phyloP scores from a whole-genome alignment of 306 rosid species.

The Casuarina equisetifolia region DNA sequence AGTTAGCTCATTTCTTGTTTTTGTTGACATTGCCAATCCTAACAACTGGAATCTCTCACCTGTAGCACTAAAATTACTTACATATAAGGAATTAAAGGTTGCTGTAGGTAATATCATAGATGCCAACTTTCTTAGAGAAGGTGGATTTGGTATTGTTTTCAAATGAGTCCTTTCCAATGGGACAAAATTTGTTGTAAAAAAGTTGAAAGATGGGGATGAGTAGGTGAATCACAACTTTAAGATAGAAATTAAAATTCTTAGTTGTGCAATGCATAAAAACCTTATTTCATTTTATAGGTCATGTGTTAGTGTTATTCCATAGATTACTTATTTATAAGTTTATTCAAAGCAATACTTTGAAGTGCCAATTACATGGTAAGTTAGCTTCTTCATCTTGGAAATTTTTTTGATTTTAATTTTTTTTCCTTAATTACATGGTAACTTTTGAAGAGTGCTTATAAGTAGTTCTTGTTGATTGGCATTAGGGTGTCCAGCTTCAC shows the following conservation, averaged over 20 bases:
- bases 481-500: too few relatives aligned
- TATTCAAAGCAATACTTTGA: slow-evolving; percentile 80
- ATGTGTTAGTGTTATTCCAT: slow-evolving; percentile 69
- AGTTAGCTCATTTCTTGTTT: slow-evolving; percentile 11
- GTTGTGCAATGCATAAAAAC: slow-evolving; percentile 93
- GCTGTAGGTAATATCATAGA: too few relatives aligned
- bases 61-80: too few relatives aligned
- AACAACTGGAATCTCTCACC: slow-evolving; percentile 94
- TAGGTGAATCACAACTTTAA: slow-evolving; percentile 96
- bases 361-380: slow-evolving; percentile 90
- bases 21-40: slow-evolving; percentile 43
- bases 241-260: slow-evolving; percentile 92
- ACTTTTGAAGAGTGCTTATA: too few relatives aligned
- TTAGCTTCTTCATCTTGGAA: slow-evolving; percentile 1
- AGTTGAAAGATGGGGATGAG: slow-evolving; percentile 91
- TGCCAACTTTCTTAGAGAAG: slow-evolving; percentile 92
- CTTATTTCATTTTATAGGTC: slow-evolving; percentile 94
- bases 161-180: slow-evolving; percentile 89
- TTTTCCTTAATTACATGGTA: too few relatives aligned
- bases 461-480: too few relatives aligned
- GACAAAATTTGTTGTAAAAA: slow-evolving; percentile 90
- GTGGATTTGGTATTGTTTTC: slow-evolving; percentile 95
- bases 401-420: background rate
- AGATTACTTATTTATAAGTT: slow-evolving; percentile 90
- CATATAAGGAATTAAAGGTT: too few relatives aligned